Conservation (phyloP, 225 moss, liverwort and hornwort species). For the Physcomitrium patens region DNA sequence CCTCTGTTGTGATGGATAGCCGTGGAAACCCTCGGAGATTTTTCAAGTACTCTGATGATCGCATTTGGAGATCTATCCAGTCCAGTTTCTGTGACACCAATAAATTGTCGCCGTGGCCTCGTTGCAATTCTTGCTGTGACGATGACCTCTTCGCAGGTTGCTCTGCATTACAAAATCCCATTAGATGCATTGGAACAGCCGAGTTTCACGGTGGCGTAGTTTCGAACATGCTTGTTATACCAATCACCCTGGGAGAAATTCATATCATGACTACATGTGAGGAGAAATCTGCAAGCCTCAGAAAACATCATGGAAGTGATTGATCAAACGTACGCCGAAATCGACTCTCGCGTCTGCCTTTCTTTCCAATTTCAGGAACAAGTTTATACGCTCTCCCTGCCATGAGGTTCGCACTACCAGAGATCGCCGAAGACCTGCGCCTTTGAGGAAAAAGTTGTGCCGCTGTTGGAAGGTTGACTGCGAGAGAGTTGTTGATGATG, state of each 20-base stretch:
- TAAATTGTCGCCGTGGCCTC: slow-evolving; percentile 37
- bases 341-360: slow-evolving; percentile 27
- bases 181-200: neutral
- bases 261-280: neutral
- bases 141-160: slow-evolving; percentile 20
- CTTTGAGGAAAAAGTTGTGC: slow-evolving; percentile 37
- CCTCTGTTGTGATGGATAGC: slow-evolving; percentile 42
- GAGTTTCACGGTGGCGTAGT: slow-evolving; percentile 1
- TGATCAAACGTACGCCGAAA: slow-evolving; percentile 36
- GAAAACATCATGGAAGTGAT: neutral
- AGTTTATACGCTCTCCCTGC: slow-evolving; percentile 42
- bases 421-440: slow-evolving; percentile 30
- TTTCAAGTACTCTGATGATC: slow-evolving; percentile 63
- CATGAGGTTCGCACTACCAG: slow-evolving; percentile 16
- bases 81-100: slow-evolving; percentile 52
- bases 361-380: slow-evolving; percentile 35
- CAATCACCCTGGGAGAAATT: too few relatives aligned
- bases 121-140: slow-evolving; percentile 16
- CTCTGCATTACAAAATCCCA: slow-evolving; percentile 32
- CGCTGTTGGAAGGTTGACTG: slow-evolving; percentile 29
- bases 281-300: slow-evolving; percentile 6
- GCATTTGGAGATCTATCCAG: slow-evolving; percentile 58
- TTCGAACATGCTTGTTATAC: neutral
- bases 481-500: neutral
- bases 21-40: slow-evolving; percentile 67